phyloP scores from a whole-genome alignment of 78 protist species.

The Emiliania huxleyi region DNA sequence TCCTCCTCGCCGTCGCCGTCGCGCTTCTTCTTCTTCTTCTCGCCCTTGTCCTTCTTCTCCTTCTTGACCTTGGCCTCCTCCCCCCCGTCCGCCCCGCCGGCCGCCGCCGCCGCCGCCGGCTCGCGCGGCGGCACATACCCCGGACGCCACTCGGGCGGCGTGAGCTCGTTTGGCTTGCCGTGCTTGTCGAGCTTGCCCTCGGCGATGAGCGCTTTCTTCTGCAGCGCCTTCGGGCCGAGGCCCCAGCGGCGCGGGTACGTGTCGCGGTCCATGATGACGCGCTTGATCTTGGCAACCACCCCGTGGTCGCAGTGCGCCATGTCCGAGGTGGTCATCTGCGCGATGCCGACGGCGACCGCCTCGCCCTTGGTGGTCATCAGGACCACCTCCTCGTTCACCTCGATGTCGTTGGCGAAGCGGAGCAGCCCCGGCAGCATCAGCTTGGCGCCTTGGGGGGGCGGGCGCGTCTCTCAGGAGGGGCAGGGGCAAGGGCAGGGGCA shows the following conservation, averaged over 20 bases:
- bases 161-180: conserved; percentile 92
- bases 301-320: conserved; percentile 97
- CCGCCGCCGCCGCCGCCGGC: neutral
- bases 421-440: conserved; percentile 98
- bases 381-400: conserved; percentile 94
- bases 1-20: neutral
- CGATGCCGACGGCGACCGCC: conserved; percentile 97
- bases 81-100: too few species aligned
- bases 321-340: conserved; percentile 94
- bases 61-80: conserved; percentile 28
- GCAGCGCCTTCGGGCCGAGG: conserved; percentile 84
- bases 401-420: conserved; percentile 89
- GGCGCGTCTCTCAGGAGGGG: too few species aligned
- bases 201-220: conserved; percentile 88
- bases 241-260: conserved; percentile 99
- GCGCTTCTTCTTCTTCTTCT: conserved; percentile 24
- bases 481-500: too few species aligned
- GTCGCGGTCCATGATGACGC: conserved; percentile 99
- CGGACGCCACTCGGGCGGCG: conserved; percentile 91
- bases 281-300: conserved; percentile 98
- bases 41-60: conserved; percentile 39
- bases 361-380: conserved; percentile 99
- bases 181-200: conserved; percentile 98
- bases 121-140: neutral
- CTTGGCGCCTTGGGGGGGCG: too few species aligned